Evolutionary conservation across 495 filamentous ascomycete genomes (phyloP), one percentile per base, ranked within the genome.

Genomic region (Trichoderma reesei): DNA sequence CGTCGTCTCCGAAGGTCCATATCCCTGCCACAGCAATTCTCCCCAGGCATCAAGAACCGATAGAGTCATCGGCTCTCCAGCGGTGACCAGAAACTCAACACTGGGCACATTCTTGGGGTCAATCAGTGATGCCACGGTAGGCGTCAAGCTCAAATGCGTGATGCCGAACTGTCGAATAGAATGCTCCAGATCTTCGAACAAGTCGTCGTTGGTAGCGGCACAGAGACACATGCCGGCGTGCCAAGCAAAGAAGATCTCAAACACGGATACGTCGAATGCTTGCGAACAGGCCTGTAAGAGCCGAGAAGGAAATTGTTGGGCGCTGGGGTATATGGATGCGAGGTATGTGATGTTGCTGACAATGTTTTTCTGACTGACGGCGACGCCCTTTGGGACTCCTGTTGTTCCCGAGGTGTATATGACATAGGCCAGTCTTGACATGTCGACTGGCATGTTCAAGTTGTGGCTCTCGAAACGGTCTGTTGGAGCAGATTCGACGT

Each of bases 211-310:
- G 5, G 80, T 79, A 10, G 81, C 85, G 5, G 88, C 83, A 69
- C 86, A 92, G 31, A 93, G 76, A 65, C 84, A 85, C 74, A 90
- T 86, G n/a, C 88, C 88, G 41, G 78, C 78, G 31, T 80, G 79
- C 89, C 88, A 92, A 10, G 90, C 73, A 65, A 89, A 91, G 68
- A 92, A 90, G 16, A 91, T 87, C 66, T 92, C 90, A 67, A 91
- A 90, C 1, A 93, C 86, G 1, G 88, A 90, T 18, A 90, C 85
- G 70, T 90, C 86, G 68, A 90, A 92, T 16, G 84, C 85, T 69
- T 88, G 85, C 0, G 86, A 88, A 67, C 85, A 90, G 9, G 87
- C 83, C 68, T 91, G 89, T 3, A 95, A 72, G 31, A 92, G 72
- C 37, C 82, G 79, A 1, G 84, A 78, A 5, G 70, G 69, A 3